Evolutionary conservation across 169 alveolate species (phyloP), one percentile per base, ranked within the genome.

Genomic region (Plasmodium relictum): DNA sequence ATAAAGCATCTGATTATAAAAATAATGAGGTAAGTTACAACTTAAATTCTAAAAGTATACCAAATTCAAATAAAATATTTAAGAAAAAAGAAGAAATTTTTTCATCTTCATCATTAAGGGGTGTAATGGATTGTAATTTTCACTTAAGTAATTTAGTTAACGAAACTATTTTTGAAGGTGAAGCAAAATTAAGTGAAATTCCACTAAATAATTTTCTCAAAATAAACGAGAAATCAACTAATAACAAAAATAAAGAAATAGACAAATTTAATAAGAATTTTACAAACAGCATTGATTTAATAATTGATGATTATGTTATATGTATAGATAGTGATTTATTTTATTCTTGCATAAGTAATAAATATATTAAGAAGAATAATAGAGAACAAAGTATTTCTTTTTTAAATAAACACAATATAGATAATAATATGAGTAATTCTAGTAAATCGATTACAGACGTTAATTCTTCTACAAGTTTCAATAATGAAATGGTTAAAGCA

Each of bases 281-380:
- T 18, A 37, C 31, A 12, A 42, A 56, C 2, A 63, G 62, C 16
- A 41, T 76, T 56, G 42, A 76, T 24, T 62, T 76, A 14, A 76
- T 76, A 14, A 56, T 80, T 14, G 71, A 80, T 68, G 72, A 80
- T 14, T 80, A 66, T 68, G 83, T 8, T 9, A 44, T 80, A 31
- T 50, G 71, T 41, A 44, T 80, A 62, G 73, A 80, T n/a, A 65
- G 71, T n/a, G 54, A 52, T 9, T 42, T 48, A 50, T 39, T 80
- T n/a, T 80, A 18, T 80, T 58, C 83, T 4, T 26, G 22, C 31
- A 31, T 48, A 14, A 42, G 72, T 14, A 80, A 61, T 54, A 66
- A 12, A 48, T 42, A 68, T 45, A 18, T 39, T 26, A 42, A 50
- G 5, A 16, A 50, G 12, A 66, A 37, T 12, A 20, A 48, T 48